phyloP scores from a whole-genome alignment of 2,329 filamentous ascomycete species.

The Stachybotrys elegans region DNA sequence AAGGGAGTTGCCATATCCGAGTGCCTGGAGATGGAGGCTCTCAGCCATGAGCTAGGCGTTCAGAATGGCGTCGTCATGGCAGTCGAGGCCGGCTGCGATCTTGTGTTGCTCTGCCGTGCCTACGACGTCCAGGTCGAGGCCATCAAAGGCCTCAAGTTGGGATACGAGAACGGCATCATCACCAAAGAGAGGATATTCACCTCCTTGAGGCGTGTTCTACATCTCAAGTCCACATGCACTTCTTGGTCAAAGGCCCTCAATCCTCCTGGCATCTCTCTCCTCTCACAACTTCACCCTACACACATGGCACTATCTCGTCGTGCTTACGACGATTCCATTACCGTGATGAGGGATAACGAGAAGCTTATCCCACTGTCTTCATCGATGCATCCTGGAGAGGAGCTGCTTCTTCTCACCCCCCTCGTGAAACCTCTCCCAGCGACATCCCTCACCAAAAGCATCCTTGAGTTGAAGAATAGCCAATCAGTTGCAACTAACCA shows the following conservation, averaged over 20 bases:
- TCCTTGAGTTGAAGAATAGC: slow-evolving; percentile 50
- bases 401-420: slow-evolving; percentile 83
- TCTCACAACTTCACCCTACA: slow-evolving; percentile 75
- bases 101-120: slow-evolving; percentile 82
- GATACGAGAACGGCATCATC: slow-evolving; percentile 86
- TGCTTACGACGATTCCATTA: slow-evolving; percentile 90
- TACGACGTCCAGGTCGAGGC: slow-evolving; percentile 88
- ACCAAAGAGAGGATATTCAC: slow-evolving; percentile 72
- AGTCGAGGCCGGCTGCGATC: slow-evolving; percentile 90
- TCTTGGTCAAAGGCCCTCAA: slow-evolving; percentile 91
- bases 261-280: slow-evolving; percentile 69
- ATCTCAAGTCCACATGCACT: slow-evolving; percentile 79
- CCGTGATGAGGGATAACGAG: slow-evolving; percentile 85
- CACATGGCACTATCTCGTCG: slow-evolving; percentile 77
- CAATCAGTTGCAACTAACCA: slow-evolving; percentile 35
- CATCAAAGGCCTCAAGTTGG: slow-evolving; percentile 81
- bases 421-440: slow-evolving; percentile 89
- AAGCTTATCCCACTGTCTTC: slow-evolving; percentile 77
- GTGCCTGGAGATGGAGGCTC: slow-evolving; percentile 92
- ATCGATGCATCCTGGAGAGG: slow-evolving; percentile 77
- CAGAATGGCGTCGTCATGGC: slow-evolving; percentile 97
- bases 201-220: slow-evolving; percentile 72
- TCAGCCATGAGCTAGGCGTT: slow-evolving; percentile 94
- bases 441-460: slow-evolving; percentile 71
- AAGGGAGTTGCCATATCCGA: slow-evolving; percentile 91